These are phyloP conservation scores for Pisolithus sp. DNA, from an alignment of 768 basidiomycete genomes.

Conservation along the genomic window DNA sequence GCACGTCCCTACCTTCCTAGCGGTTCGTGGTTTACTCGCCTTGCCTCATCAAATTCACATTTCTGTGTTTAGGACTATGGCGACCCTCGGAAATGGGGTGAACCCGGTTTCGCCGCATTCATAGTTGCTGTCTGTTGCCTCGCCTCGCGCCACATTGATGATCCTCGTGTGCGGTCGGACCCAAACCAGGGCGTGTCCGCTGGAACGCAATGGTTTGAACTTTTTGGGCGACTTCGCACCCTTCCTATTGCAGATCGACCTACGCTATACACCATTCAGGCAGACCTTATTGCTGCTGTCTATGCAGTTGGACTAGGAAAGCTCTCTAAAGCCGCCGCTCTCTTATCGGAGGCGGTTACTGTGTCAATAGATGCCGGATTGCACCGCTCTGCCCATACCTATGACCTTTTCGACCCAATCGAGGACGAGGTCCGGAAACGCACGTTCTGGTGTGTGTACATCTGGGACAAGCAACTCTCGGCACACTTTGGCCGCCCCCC, in stretches of 20 bases:
- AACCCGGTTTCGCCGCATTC: conserved; percentile 91
- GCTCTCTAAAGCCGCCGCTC: conserved; percentile 77
- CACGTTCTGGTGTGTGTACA: conserved; percentile 94
- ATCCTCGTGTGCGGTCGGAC: conserved; percentile 80
- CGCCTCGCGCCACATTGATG: conserved; percentile 88
- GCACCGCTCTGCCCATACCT: conserved; percentile 80
- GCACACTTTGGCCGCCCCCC: conserved; percentile 88
- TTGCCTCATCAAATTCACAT: conserved; percentile 12
- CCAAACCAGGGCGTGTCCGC: conserved; percentile 81
- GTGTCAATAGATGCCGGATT: conserved; percentile 85
- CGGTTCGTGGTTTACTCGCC: conserved; percentile 38
- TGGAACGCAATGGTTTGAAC: conserved; percentile 87
- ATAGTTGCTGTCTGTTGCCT: conserved; percentile 91
- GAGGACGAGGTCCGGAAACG: conserved; percentile 90
- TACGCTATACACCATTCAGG: conserved; percentile 88
- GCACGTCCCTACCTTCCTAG: conserved; percentile 84
- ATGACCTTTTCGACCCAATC: conserved; percentile 82
- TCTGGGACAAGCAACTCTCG: conserved; percentile 92
- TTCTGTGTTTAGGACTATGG: conserved; percentile 67
- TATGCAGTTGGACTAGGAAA: conserved; percentile 89
- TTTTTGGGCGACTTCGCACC: conserved; percentile 81
- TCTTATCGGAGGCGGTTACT: conserved; percentile 82
- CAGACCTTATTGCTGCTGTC: conserved; percentile 85
- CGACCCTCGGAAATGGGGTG: conserved; percentile 91
- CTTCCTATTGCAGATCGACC: conserved; percentile 84